Evolutionary conservation across 1,139 yeast genomes (phyloP), one percentile per base, ranked within the genome.

Genomic region (Yamadazyma mexicana): DNA sequence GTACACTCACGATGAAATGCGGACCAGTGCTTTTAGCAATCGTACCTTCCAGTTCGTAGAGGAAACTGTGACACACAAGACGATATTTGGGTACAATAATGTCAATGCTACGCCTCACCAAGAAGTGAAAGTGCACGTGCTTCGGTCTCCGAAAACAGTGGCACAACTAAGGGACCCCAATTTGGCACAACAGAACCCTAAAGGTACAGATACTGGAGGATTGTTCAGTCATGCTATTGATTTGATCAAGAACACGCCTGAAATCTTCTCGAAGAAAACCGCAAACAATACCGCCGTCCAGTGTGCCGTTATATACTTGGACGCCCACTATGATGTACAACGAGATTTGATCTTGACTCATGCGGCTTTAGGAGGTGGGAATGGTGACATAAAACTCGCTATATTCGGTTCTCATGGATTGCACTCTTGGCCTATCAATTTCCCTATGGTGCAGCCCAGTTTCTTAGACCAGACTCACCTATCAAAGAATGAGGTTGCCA

Each of bases 361-460:
- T 64, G 98, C 98, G 3, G 98, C 98, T 0, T 66, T 92, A 16
- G 98, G 98, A 31, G 98, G 98, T 26, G 95, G 95, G 6, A 73
- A 75, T 18, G 82, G 74, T 31, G 73, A 79, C 33, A 70, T 87
- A 26, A 81, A 79, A 47, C 64, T 92, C 43, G 98, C 96, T 0
- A 88, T 92, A 14, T 91, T 91, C 62, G 98, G 98, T 3, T 84
- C 95, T 3, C 98, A 92, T 57, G 94, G 96, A 0, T 53, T 89
- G 22, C 92, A 87, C 58, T 77, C 95, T 0, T 92, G 96, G 94
- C 98, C 98, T 6, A 65, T 77, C 20, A 77, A 77, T 42, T 70
- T 89, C 48, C 94, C 89, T 40, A 82, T 80, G 37, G 59, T 91
- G 3, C 77, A 78, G 2, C 80, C 84, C 0, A 66, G 81, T 28